Base-by-base conservation (phyloP, 2,329 filamentous ascomycete genomes). In the Diplodia mutila region DNA sequence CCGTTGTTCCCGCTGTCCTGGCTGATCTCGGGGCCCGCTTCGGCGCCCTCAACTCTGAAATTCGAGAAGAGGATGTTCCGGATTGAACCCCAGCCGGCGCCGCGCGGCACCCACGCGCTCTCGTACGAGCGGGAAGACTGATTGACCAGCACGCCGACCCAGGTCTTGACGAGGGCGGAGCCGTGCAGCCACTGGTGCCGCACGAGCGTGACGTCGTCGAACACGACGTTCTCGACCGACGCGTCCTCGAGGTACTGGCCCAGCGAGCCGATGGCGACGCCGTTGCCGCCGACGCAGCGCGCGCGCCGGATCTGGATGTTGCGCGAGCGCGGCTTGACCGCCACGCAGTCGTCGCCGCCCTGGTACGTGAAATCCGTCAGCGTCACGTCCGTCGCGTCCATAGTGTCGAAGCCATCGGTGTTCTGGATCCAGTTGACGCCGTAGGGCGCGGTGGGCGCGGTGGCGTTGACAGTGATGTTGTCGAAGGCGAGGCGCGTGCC, bases 271-370 rank as follows among this genome's bases (percentile, higher is more conserved):
- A 82, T 80, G 4, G 85, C 85, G 32, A 81, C 80, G 63, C 81
- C 81, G 68, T 87, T 87, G 3, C 85, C 85, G 14, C 83, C 82
- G 55, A 80, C 79, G 66, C 87, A 91, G 68, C 79, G 81, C 4
- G 82, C 71, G 73, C 86, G 89, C 66, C 85, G 82, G 66, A 84
- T 76, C 42, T 80, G 77, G 69, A 85, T 82, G 71, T 89, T 87
- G 76, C 87, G 83, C 67, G 87, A 88, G 77, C 90, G 83, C 51
- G 85, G 82, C 77, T 91, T 92, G 69, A 84, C 81, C 49, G 85
- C 84, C 29, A 88, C 84, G 76, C 90, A 92, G 67, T 85, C 79
- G 73, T 84, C 89, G 72, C 88, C 85, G 11, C 85, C 85, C 76
- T 86, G 84, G 71, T 85, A 87, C 6, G 79, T 75, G 63, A 87